A percentile compares a stretch with the other conserved stretches of the same genome.
These are phyloP conservation scores for Jackrogersella multiformis DNA, from an alignment of 495 filamentous ascomycete species.

Conservation along the genomic window DNA sequence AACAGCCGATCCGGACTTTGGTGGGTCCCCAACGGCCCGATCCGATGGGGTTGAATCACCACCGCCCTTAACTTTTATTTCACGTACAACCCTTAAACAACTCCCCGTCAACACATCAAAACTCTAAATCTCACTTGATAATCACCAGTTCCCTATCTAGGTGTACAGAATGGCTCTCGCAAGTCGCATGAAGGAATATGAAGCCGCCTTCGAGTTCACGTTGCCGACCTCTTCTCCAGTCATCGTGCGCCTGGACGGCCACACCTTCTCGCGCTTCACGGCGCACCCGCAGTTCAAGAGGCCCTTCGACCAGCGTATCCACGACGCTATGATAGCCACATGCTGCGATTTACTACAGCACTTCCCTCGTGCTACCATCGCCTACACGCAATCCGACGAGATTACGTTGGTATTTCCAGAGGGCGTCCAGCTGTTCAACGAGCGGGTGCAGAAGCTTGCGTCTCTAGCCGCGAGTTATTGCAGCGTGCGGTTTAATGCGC, in stretches of 20 bases:
- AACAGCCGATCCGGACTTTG: background rate
- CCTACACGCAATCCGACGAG: slow-evolving; percentile 27
- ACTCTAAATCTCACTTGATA: background rate
- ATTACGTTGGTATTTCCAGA: slow-evolving; percentile 28
- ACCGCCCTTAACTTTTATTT: background rate
- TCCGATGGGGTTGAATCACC: slow-evolving; percentile 10
- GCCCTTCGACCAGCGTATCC: slow-evolving; percentile 25
- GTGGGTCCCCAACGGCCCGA: slow-evolving; percentile 11
- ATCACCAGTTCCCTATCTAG: background rate
- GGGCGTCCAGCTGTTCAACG: slow-evolving; percentile 8
- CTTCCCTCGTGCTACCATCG: slow-evolving; percentile 21
- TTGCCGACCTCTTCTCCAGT: slow-evolving; percentile 18
- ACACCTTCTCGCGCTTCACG: slow-evolving; percentile 21
- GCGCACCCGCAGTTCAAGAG: slow-evolving; percentile 2
- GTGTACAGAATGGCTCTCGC: slow-evolving; percentile 5
- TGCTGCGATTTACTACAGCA: slow-evolving; percentile 19
- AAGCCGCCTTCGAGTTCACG: slow-evolving; percentile 4
- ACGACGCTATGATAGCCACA: slow-evolving; percentile 21
- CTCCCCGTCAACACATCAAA: background rate
- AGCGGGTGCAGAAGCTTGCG: slow-evolving; percentile 20
- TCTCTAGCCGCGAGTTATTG: slow-evolving; percentile 28
- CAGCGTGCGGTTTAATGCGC: slow-evolving; percentile 25
- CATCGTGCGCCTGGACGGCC: slow-evolving; percentile 23
- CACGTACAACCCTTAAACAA: too few relatives aligned
- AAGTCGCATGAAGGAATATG: slow-evolving; percentile 31